Percentiles rank a stretch among this genome's conserved stretches.
Conservation (phyloP, 2,329 filamentous ascomycete genomes). For the Gaeumannomyces sp. region DNA sequence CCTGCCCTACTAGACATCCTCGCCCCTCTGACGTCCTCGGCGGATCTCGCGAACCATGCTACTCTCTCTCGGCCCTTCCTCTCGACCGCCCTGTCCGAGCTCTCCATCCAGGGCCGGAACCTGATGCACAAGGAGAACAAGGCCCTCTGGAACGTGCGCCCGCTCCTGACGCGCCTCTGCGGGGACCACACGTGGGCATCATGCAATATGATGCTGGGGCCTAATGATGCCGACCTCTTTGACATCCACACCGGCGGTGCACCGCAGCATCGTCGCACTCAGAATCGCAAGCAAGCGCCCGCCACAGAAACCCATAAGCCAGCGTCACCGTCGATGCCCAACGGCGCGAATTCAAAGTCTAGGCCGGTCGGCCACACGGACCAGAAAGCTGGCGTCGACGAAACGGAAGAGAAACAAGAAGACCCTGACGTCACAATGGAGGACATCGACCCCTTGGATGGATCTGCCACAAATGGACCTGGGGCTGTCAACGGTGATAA, state of each 20-base stretch:
- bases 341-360: background rate
- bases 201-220: constrained; percentile 50
- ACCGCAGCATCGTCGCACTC: constrained; percentile 6
- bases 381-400: background rate
- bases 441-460: constrained; percentile 3
- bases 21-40: constrained; percentile 67
- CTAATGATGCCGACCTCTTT: constrained; percentile 50
- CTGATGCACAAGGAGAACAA: constrained; percentile 71
- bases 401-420: background rate
- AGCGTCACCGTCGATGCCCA: background rate
- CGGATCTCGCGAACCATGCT: constrained; percentile 68
- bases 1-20: constrained; percentile 52
- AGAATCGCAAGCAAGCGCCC: background rate
- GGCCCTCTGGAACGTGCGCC: constrained; percentile 68
- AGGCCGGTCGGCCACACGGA: background rate
- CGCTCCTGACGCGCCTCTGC: constrained; percentile 64
- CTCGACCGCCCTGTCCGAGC: constrained; percentile 64
- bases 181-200: constrained; percentile 68
- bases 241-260: constrained; percentile 32
- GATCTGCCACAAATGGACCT: background rate
- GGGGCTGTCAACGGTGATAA: background rate
- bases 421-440: constrained; percentile 11
- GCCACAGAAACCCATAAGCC: background rate
- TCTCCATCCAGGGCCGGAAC: constrained; percentile 61
- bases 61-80: constrained; percentile 69